These are phyloP conservation scores for Hypoxylon fuscum DNA, from an alignment of 495 filamentous ascomycete species.

Conservation along the genomic window DNA sequence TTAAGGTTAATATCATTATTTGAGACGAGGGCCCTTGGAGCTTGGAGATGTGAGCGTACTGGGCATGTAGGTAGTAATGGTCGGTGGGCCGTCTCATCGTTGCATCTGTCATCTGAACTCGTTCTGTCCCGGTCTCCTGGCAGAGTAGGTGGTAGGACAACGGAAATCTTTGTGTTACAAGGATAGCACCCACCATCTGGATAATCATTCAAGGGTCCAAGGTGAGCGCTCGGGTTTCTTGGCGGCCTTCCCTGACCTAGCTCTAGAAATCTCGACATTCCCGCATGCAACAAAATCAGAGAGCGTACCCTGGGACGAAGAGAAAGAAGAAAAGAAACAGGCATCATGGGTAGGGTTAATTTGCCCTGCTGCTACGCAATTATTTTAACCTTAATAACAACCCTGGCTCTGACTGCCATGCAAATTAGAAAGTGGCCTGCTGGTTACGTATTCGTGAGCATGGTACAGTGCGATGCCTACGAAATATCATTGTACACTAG, in stretches of 20 bases:
- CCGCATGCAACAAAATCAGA: background rate
- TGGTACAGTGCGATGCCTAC: no score
- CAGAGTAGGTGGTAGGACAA: conserved; percentile 14
- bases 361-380: background rate
- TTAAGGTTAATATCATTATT: background rate
- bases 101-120: conserved; percentile 32
- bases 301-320: background rate
- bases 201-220: conserved; percentile 20
- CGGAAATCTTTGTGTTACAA: conserved; percentile 34
- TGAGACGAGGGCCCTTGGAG: conserved; percentile 1
- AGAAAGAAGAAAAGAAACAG: background rate
- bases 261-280: background rate
- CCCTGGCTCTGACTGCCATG: no score
- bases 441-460: background rate
- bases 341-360: conserved; percentile 1
- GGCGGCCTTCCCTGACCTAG: conserved; percentile 13
- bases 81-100: conserved; percentile 31
- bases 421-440: no score
- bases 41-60: conserved; percentile 27
- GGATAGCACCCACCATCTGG: conserved; percentile 26
- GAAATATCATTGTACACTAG: no score
- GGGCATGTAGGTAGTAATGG: no score
- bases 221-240: conserved; percentile 20
- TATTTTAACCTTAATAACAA: conserved; percentile 1
- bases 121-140: conserved; percentile 34